A percentile compares a stretch with the other conserved stretches of the same genome.
Evolutionary conservation across 2,329 filamentous ascomycete species (phyloP).

Genomic region (Colletotrichum trifolii): DNA sequence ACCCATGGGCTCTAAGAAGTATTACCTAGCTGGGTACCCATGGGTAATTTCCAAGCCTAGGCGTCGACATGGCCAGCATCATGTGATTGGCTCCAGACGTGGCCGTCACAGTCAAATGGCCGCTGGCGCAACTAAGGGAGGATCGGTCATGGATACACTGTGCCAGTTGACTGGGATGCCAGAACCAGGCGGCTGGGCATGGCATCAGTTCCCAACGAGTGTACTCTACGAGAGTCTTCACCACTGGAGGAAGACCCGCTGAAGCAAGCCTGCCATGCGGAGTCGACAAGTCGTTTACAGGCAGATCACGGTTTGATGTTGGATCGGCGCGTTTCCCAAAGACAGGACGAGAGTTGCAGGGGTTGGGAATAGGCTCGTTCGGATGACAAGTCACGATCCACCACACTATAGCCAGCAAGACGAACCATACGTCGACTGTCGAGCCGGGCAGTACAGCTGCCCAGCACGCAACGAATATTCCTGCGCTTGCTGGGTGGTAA

Average conservation of each 20-base stretch:
- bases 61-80: too few relatives aligned
- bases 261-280: constrained; percentile 4
- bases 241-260: not conserved
- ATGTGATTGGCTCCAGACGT: constrained; percentile 11
- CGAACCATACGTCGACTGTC: not conserved
- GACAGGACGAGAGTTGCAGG: constrained; percentile 12
- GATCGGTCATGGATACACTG: not conserved
- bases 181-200: constrained; percentile 8
- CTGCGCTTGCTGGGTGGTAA: not conserved
- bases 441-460: constrained; percentile 2
- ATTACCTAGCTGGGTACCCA: too few relatives aligned
- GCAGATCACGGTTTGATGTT: not conserved
- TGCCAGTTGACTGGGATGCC: not conserved
- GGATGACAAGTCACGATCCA: constrained; percentile 14
- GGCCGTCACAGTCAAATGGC: constrained; percentile 11
- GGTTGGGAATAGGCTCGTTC: constrained; percentile 32
- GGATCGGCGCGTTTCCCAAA: not conserved
- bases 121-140: constrained; percentile 9
- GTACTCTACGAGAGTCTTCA: not conserved
- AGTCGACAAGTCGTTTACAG: not conserved
- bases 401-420: constrained; percentile 1
- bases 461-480: constrained; percentile 7
- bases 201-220: constrained; percentile 7
- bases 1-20: too few relatives aligned
- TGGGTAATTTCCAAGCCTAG: too few relatives aligned